Evolutionary conservation across 2,329 filamentous ascomycete genomes (phyloP).

Genomic region (Aurifilum marmelostoma): DNA sequence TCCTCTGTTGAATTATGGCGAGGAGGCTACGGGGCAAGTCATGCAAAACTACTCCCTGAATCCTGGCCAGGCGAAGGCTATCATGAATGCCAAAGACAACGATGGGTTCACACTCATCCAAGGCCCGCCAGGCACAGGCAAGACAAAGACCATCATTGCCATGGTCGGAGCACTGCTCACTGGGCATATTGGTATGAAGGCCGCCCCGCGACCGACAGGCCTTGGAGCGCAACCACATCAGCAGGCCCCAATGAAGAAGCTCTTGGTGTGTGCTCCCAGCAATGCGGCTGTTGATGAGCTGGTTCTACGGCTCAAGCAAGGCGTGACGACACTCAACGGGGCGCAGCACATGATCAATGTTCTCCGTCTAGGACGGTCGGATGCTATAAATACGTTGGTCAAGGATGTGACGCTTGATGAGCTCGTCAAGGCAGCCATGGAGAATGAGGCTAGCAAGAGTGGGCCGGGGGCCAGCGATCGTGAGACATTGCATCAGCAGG

Average conservation of each 20-base stretch:
- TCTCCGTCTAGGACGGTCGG: constrained; percentile 84
- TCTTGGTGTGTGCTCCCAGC: constrained; percentile 96
- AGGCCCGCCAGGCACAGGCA: constrained; percentile 93
- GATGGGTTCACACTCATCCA: constrained; percentile 97
- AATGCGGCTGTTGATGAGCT: constrained; percentile 97
- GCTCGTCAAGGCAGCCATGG: constrained; percentile 76
- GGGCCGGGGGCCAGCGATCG: constrained; percentile 56
- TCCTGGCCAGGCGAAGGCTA: constrained; percentile 84
- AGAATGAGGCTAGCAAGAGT: constrained; percentile 61
- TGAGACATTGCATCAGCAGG: constrained; percentile 66
- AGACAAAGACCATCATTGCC: constrained; percentile 96
- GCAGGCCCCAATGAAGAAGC: constrained; percentile 66
- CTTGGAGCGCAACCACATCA: constrained; percentile 39
- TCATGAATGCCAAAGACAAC: constrained; percentile 90
- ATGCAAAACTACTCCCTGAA: constrained; percentile 84
- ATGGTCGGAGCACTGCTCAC: constrained; percentile 89
- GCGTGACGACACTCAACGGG: constrained; percentile 78
- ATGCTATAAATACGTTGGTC: constrained; percentile 89
- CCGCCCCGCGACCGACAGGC: constrained; percentile 44
- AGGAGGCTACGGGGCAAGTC: constrained; percentile 70
- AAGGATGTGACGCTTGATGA: constrained; percentile 93
- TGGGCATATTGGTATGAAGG: constrained; percentile 50
- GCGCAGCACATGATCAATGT: constrained; percentile 78
- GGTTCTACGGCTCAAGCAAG: constrained; percentile 87
- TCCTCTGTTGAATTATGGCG: constrained; percentile 79